Evolutionary conservation across 164 flowering plant species (phyloP).

Genomic region (Vitis labrusca): DNA sequence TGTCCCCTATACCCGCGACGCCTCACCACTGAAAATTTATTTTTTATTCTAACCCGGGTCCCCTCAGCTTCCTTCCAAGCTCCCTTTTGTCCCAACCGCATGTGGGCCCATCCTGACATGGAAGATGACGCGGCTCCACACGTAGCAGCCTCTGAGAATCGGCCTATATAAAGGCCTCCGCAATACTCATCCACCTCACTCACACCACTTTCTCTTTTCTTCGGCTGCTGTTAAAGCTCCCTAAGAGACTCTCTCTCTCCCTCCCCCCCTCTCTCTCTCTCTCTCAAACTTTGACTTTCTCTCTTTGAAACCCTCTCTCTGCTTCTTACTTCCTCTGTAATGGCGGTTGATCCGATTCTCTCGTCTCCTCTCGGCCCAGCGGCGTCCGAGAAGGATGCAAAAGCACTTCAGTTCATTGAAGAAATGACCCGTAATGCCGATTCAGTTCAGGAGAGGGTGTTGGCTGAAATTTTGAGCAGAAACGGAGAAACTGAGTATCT

Average conservation of each 20-base stretch:
- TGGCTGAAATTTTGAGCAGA: slow-evolving; percentile 38
- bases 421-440: slow-evolving; percentile 46
- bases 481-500: slow-evolving; percentile 44
- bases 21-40: neutral
- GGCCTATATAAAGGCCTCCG: slow-evolving; percentile 9
- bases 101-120: slow-evolving; percentile 10
- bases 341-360: slow-evolving; percentile 38
- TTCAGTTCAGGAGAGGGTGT: slow-evolving; percentile 31
- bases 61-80: slow-evolving; percentile 14
- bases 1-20: slow-evolving; percentile 17
- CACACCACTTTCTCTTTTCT: neutral
- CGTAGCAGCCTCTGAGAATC: neutral
- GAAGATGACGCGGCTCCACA: slow-evolving; percentile 12
- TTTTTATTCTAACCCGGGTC: neutral
- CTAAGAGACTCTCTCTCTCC: slow-evolving; percentile 1
- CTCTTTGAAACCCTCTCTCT: neutral
- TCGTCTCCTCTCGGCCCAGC: slow-evolving; percentile 43
- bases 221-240: no score
- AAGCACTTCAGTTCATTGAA: slow-evolving; percentile 46
- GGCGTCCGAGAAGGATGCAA: slow-evolving; percentile 46
- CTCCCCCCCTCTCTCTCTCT: slow-evolving; percentile 4
- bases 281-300: neutral
- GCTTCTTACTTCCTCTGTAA: neutral
- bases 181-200: neutral
- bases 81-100: neutral